These are phyloP conservation scores for Trichosanthes cucumerina DNA, from an alignment of 306 rosid genomes.

Conservation along the genomic window DNA sequence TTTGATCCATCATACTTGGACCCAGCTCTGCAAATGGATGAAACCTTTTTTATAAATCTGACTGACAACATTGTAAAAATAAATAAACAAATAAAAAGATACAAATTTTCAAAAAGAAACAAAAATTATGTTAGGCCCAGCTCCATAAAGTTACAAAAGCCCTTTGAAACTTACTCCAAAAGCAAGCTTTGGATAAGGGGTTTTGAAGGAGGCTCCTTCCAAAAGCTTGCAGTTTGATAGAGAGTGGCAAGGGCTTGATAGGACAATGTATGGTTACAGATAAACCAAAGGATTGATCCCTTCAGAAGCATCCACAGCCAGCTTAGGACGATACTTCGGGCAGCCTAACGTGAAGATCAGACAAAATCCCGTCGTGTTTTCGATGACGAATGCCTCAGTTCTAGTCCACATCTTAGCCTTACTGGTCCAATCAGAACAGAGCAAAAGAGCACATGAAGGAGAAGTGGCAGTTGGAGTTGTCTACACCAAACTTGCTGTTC, in stretches of 20 bases:
- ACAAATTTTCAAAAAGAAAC: background rate
- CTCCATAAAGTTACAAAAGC: background rate
- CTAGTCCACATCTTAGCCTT: slow-evolving; percentile 11
- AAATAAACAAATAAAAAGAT: background rate
- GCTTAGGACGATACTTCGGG: background rate
- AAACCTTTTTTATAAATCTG: background rate
- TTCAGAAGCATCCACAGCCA: slow-evolving; percentile 5
- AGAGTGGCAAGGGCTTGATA: slow-evolving; percentile 7
- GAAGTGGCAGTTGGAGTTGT: background rate
- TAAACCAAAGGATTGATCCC: background rate
- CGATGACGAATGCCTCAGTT: background rate
- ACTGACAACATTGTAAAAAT: background rate
- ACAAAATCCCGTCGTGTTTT: background rate
- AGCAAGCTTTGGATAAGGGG: slow-evolving; percentile 3
- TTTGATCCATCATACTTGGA: background rate
- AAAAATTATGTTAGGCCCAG: background rate
- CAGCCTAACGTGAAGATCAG: background rate
- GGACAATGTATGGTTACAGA: background rate
- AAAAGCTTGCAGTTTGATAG: background rate
- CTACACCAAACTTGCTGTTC: slow-evolving; percentile 8
- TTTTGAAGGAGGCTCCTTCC: background rate
- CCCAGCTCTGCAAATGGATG: slow-evolving; percentile 1
- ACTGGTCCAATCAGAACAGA: slow-evolving; percentile 9
- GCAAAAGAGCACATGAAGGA: slow-evolving; percentile 4
- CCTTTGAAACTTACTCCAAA: background rate